These are phyloP conservation scores for Huntiella omanensis DNA, from an alignment of 2,329 filamentous ascomycete genomes.

Conservation along the genomic window DNA sequence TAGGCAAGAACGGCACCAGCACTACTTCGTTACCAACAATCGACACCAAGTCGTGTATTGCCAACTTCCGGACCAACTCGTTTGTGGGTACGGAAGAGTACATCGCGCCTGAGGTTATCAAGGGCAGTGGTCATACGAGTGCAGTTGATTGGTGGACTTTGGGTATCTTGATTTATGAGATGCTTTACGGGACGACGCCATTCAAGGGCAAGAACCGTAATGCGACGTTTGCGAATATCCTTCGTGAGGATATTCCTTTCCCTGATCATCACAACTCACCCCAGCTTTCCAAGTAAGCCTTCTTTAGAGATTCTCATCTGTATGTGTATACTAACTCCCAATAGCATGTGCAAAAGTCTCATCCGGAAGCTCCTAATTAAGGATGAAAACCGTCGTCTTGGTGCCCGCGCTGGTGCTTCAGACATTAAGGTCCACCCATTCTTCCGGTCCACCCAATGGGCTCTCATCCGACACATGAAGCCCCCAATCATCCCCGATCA, in stretches of 20 bases:
- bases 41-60: conserved; percentile 95
- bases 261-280: conserved; percentile 71
- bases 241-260: conserved; percentile 89
- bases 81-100: conserved; percentile 99
- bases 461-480: conserved; percentile 90
- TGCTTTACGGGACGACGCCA: conserved; percentile 94
- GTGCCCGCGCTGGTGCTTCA: conserved; percentile 83
- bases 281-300: conserved; percentile 74
- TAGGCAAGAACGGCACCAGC: conserved; percentile 73
- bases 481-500: conserved; percentile 90
- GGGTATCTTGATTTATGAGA: conserved; percentile 93
- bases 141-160: conserved; percentile 99
- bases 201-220: conserved; percentile 99
- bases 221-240: conserved; percentile 91
- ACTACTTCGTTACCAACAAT: conserved; percentile 84
- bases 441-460: conserved; percentile 93
- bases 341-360: conserved; percentile 81
- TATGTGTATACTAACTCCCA: neutral
- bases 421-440: conserved; percentile 95
- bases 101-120: conserved; percentile 96
- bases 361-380: conserved; percentile 96
- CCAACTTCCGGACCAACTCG: conserved; percentile 93
- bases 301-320: neutral
- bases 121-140: conserved; percentile 93
- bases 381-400: conserved; percentile 82